These are phyloP conservation scores for Pyricularia sp. DNA, from an alignment of 2,329 filamentous ascomycete genomes.

Conservation along the genomic window DNA sequence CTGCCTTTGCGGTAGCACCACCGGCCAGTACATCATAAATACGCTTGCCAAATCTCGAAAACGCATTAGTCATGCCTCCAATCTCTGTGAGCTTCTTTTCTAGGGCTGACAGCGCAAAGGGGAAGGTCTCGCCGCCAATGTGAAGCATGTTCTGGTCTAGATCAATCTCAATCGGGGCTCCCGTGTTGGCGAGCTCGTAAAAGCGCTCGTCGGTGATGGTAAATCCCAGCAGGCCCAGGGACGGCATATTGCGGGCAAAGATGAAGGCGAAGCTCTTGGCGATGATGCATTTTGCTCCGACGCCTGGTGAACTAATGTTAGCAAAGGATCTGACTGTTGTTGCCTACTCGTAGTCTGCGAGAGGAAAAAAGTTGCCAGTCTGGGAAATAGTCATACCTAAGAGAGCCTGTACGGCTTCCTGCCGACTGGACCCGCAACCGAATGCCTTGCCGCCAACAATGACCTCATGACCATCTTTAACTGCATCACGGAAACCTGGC, in stretches of 20 bases:
- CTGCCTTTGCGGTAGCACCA: neutral
- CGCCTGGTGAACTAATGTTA: slow-evolving; percentile 7
- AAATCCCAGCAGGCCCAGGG: slow-evolving; percentile 29
- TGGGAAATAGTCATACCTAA: slow-evolving; percentile 12
- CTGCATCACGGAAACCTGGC: slow-evolving; percentile 24
- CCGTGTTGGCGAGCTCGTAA: slow-evolving; percentile 21
- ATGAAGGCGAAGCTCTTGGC: slow-evolving; percentile 32
- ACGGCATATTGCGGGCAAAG: slow-evolving; percentile 30
- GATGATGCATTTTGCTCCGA: slow-evolving; percentile 27
- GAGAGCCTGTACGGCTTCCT: slow-evolving; percentile 28
- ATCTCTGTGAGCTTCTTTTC: slow-evolving; percentile 22
- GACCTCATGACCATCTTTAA: slow-evolving; percentile 22
- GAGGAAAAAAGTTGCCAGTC: neutral
- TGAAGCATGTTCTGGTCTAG: slow-evolving; percentile 12
- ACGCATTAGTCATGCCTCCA: slow-evolving; percentile 25
- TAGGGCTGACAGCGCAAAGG: slow-evolving; percentile 23
- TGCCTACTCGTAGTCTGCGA: no score
- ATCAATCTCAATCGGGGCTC: slow-evolving; percentile 22
- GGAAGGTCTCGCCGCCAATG: slow-evolving; percentile 15
- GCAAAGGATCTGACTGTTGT: neutral
- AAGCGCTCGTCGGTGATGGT: slow-evolving; percentile 24
- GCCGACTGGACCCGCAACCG: slow-evolving; percentile 30
- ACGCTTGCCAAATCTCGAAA: slow-evolving; percentile 22
- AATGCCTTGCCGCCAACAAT: slow-evolving; percentile 32
- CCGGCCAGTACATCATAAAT: slow-evolving; percentile 14